These are phyloP conservation scores for Clonostachys byssicola DNA, from an alignment of 2,329 filamentous ascomycete genomes.

Conservation along the genomic window DNA sequence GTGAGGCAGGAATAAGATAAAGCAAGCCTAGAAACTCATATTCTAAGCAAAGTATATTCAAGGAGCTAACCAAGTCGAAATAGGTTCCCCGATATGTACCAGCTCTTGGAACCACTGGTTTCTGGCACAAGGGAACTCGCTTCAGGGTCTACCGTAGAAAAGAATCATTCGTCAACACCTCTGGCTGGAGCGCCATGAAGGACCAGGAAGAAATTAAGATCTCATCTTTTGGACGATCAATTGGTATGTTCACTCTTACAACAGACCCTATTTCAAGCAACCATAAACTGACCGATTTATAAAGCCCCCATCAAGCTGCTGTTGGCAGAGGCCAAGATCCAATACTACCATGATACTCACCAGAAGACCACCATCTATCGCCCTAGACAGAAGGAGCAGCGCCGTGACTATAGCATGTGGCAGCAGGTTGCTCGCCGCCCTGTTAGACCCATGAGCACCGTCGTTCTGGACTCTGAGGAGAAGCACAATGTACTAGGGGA, in stretches of 20 bases:
- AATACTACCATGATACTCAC: constrained; percentile 46
- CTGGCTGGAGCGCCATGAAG: constrained; percentile 32
- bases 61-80: background rate
- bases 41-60: too few relatives aligned
- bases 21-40: too few relatives aligned
- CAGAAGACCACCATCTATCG: constrained; percentile 56
- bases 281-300: background rate
- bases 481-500: constrained; percentile 66
- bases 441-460: constrained; percentile 68
- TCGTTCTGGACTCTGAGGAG: constrained; percentile 65
- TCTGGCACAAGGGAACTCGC: constrained; percentile 49
- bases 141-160: constrained; percentile 42
- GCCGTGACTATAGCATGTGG: constrained; percentile 46
- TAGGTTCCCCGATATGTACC: constrained; percentile 48
- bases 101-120: constrained; percentile 45
- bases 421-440: constrained; percentile 57
- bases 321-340: constrained; percentile 45
- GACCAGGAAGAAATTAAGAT: constrained; percentile 49
- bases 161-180: constrained; percentile 29
- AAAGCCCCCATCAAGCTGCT: constrained; percentile 50
- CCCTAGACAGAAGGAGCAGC: constrained; percentile 38
- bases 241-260: constrained; percentile 11
- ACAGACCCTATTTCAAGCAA: background rate
- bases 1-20: background rate
- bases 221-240: constrained; percentile 48